phyloP scores from a whole-genome alignment of 805 yeast species.

The Tetrapisispora iriomotensis region DNA sequence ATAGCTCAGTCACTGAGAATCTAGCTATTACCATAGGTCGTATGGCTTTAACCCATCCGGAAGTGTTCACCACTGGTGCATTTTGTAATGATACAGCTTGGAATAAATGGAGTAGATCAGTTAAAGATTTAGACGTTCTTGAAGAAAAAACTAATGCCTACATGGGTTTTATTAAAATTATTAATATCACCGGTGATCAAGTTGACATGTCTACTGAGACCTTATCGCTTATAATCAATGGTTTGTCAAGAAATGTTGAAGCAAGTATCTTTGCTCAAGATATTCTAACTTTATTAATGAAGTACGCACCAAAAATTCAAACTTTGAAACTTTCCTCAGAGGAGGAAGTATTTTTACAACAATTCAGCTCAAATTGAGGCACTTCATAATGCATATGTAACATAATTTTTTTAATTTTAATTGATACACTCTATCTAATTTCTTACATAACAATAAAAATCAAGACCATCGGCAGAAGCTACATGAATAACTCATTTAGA shows the following conservation, averaged over 20 bases:
- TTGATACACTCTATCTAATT: neutral
- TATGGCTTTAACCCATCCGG: conserved; percentile 57
- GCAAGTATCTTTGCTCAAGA: conserved; percentile 23
- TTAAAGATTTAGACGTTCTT: conserved; percentile 61
- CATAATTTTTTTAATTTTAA: neutral
- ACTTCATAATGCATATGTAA: neutral
- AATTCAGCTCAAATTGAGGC: conserved; percentile 10
- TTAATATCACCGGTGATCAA: conserved; percentile 28
- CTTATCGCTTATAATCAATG: conserved; percentile 19
- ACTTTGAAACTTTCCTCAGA: conserved; percentile 13
- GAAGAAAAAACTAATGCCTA: conserved; percentile 85
- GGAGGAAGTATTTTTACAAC: conserved; percentile 20
- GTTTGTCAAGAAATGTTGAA: conserved; percentile 24
- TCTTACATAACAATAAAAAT: no score
- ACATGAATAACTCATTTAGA: no score
- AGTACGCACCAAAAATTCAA: conserved; percentile 15
- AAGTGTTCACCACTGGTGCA: conserved; percentile 41
- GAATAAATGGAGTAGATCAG: conserved; percentile 62
- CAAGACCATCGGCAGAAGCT: no score
- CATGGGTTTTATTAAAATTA: conserved; percentile 67
- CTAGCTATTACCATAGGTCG: conserved; percentile 86
- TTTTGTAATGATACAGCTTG: conserved; percentile 32
- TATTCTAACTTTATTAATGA: conserved; percentile 20
- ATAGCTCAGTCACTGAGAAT: conserved; percentile 62
- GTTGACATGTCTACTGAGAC: conserved; percentile 16